A percentile compares a stretch with the other conserved stretches of the same genome.
These are phyloP conservation scores for Paratinospora sagittata DNA, from an alignment of 164 flowering plant species.

Conservation along the genomic window DNA sequence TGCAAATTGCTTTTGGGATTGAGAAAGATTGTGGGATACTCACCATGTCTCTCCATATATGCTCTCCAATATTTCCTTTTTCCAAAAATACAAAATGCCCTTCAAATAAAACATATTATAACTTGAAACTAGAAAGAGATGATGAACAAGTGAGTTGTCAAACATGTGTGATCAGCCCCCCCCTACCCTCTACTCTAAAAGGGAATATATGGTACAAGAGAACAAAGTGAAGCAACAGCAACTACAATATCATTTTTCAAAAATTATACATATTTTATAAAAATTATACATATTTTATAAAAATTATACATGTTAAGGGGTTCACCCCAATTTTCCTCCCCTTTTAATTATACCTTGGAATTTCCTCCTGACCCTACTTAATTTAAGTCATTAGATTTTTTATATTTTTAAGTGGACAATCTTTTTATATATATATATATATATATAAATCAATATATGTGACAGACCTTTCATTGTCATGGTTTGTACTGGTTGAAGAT, in stretches of 20 bases:
- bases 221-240: slow-evolving; percentile 1
- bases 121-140: neutral
- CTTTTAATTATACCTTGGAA: neutral
- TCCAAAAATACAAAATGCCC: neutral
- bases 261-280: too few relatives aligned
- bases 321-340: neutral
- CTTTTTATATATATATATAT: too few relatives aligned
- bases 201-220: slow-evolving; percentile 2
- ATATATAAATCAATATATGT: too few relatives aligned
- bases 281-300: too few relatives aligned
- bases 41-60: slow-evolving; percentile 3
- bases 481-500: neutral
- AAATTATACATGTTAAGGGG: neutral
- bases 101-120: neutral
- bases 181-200: neutral
- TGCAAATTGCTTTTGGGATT: neutral
- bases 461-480: slow-evolving; percentile 1
- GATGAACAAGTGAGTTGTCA: neutral
- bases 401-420: neutral
- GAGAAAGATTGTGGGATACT: slow-evolving; percentile 2
- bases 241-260: neutral
- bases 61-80: neutral
- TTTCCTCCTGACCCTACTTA: neutral
- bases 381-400: too few relatives aligned
- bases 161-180: neutral